Conservation (phyloP, 2,329 filamentous ascomycete genomes). For the Aquanectria penicillioides region DNA sequence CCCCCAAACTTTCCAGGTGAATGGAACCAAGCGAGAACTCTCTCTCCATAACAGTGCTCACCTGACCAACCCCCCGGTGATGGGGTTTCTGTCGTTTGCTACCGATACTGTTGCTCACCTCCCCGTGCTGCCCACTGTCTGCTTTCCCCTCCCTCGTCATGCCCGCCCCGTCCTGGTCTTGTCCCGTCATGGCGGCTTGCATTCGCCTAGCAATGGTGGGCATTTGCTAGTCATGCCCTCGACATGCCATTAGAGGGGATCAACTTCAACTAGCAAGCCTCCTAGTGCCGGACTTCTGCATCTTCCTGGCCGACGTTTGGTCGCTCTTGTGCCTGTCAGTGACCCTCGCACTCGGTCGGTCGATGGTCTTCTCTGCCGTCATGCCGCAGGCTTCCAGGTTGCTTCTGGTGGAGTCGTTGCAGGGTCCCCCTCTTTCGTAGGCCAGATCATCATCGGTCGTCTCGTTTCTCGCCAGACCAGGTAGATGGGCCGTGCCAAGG, state of each 20-base stretch:
- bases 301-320: neutral
- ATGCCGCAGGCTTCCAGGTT: slow-evolving; percentile 16
- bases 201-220: slow-evolving; percentile 6
- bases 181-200: slow-evolving; percentile 3
- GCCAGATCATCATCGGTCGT: slow-evolving; percentile 14
- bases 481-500: slow-evolving; percentile 9
- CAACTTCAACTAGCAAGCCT: neutral
- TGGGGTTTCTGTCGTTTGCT: no score
- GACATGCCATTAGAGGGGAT: slow-evolving; percentile 5
- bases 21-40: neutral
- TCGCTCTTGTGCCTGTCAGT: neutral
- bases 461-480: slow-evolving; percentile 16
- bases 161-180: neutral
- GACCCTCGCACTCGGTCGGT: neutral
- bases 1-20: neutral
- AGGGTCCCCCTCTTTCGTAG: slow-evolving; percentile 16
- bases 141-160: neutral
- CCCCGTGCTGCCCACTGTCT: no score
- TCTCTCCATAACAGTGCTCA: neutral
- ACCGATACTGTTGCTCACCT: no score
- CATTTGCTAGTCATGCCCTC: slow-evolving; percentile 11
- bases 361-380: slow-evolving; percentile 2
- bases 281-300: slow-evolving; percentile 7
- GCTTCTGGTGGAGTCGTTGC: slow-evolving; percentile 17
- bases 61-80: no score